Conservation (phyloP, 495 filamentous ascomycete species). For the Aspergillus conjunctus region DNA sequence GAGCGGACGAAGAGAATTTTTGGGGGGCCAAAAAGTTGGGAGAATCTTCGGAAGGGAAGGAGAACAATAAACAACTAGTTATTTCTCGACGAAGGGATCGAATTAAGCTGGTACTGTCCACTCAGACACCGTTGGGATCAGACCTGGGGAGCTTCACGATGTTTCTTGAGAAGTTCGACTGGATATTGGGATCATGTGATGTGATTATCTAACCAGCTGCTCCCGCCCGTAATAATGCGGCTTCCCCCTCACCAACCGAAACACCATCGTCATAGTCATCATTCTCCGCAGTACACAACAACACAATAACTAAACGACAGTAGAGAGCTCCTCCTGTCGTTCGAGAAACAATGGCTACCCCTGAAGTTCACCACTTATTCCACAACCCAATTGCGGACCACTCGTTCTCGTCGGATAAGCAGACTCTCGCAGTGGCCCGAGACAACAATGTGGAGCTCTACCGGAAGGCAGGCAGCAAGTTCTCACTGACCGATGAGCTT, state of each 20-base stretch:
- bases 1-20: not conserved
- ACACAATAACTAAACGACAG: constrained; percentile 61
- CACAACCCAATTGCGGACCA: constrained; percentile 96
- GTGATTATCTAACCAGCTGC: not conserved
- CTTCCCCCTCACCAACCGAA: not conserved
- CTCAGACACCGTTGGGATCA: not conserved
- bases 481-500: constrained; percentile 85
- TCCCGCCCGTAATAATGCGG: not conserved
- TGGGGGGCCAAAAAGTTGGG: too few species aligned
- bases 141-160: not conserved
- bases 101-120: not conserved
- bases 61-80: not conserved
- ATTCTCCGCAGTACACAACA: constrained; percentile 4
- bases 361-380: constrained; percentile 95
- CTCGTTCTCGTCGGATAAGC: constrained; percentile 90
- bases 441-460: constrained; percentile 94
- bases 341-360: constrained; percentile 66
- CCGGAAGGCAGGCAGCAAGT: constrained; percentile 68
- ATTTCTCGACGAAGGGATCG: not conserved
- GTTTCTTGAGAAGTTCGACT: not conserved
- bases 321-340: constrained; percentile 99
- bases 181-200: not conserved
- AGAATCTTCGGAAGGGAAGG: not conserved
- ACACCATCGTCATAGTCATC: not conserved
- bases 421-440: constrained; percentile 86